Conservation (phyloP, 805 yeast species). For the Candida dendrica region DNA sequence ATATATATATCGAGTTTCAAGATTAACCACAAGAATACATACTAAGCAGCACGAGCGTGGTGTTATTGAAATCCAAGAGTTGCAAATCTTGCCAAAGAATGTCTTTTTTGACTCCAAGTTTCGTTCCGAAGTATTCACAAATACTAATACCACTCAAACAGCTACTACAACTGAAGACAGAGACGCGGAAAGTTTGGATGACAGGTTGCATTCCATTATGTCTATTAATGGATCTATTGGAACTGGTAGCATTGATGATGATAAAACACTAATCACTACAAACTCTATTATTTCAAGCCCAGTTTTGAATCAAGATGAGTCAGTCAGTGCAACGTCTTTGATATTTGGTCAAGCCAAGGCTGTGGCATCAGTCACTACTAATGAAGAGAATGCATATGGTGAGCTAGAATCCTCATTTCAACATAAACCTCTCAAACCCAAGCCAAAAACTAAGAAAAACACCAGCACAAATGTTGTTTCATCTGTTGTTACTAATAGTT, state of each 20-base stretch:
- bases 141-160: background rate
- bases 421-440: conserved; percentile 6
- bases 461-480: conserved; percentile 7
- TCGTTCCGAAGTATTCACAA: conserved; percentile 1
- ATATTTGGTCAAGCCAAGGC: conserved; percentile 29
- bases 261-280: background rate
- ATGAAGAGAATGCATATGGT: conserved; percentile 35
- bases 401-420: conserved; percentile 30
- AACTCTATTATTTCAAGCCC: background rate
- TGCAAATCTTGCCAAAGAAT: conserved; percentile 39
- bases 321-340: conserved; percentile 21
- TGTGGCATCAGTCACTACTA: conserved; percentile 30
- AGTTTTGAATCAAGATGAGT: background rate
- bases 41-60: conserved; percentile 9
- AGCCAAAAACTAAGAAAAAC: conserved; percentile 4
- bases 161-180: background rate
- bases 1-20: conserved; percentile 55
- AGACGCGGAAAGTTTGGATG: background rate
- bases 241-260: background rate
- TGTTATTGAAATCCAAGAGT: conserved; percentile 21
- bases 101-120: conserved; percentile 41
- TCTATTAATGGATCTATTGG: background rate
- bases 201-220: background rate
- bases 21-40: conserved; percentile 28
- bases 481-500: conserved; percentile 43